phyloP scores from a whole-genome alignment of 371 early-diverging fungal genomes.

The Mortierella polycephala region DNA sequence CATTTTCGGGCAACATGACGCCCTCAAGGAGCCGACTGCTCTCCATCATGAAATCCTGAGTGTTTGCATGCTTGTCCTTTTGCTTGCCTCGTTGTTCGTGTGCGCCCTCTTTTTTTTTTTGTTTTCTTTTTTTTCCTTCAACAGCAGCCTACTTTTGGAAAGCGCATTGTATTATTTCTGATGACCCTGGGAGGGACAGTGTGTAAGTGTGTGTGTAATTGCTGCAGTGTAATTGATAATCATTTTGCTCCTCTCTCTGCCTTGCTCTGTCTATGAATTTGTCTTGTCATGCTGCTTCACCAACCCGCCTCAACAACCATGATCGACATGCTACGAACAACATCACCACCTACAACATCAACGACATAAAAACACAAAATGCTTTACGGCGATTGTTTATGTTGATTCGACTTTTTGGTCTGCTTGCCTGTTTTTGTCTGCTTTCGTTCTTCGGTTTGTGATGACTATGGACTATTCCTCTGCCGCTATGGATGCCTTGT shows the following conservation, averaged over 20 bases:
- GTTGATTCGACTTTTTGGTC: constrained; percentile 6
- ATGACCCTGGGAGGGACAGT: not conserved
- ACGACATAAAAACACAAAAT: not conserved
- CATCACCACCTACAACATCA: constrained; percentile 3
- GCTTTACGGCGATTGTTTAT: not conserved
- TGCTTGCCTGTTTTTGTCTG: not conserved
- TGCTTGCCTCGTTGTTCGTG: not conserved
- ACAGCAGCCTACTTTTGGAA: too few species aligned
- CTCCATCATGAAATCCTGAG: too few species aligned
- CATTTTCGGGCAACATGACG: too few species aligned
- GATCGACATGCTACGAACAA: not conserved
- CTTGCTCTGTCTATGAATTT: constrained; percentile 5
- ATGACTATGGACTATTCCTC: constrained; percentile 4
- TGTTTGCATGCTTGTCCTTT: not conserved
- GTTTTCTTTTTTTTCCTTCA: not conserved
- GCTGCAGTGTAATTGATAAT: constrained; percentile 41
- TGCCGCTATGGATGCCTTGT: constrained; percentile 13
- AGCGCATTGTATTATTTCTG: not conserved
- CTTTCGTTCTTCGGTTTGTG: not conserved
- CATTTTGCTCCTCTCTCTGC: constrained; percentile 14
- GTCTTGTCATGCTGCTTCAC: not conserved
- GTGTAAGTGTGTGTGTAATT: not conserved
- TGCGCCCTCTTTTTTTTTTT: not conserved
- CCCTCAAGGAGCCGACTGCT: too few species aligned
- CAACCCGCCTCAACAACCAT: not conserved